phyloP scores from a whole-genome alignment of 2,329 filamentous ascomycete species.

The Aspergillus aculeatus region DNA sequence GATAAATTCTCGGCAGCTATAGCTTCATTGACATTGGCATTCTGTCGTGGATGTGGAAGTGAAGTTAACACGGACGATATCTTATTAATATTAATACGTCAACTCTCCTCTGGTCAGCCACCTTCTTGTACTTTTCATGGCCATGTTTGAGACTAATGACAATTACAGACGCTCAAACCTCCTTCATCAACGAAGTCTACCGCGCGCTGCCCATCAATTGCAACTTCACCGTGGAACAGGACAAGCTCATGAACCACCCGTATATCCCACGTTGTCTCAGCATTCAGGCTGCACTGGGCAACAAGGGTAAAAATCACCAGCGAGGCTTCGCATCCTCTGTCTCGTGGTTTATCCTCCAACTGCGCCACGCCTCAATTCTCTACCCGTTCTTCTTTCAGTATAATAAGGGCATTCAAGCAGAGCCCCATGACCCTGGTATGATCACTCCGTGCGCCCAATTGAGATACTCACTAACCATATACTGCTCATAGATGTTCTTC shows the following conservation, averaged over 20 bases:
- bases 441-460: neutral
- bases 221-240: slow-evolving; percentile 79
- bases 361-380: slow-evolving; percentile 66
- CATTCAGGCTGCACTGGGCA: slow-evolving; percentile 75
- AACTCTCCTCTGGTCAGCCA: slow-evolving; percentile 39
- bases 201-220: slow-evolving; percentile 69
- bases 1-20: slow-evolving; percentile 54
- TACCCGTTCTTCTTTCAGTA: slow-evolving; percentile 65
- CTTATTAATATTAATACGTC: slow-evolving; percentile 63
- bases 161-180: slow-evolving; percentile 56
- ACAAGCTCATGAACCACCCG: slow-evolving; percentile 70
- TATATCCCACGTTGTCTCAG: slow-evolving; percentile 74
- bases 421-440: slow-evolving; percentile 59
- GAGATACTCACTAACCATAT: neutral
- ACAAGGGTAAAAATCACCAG: slow-evolving; percentile 60
- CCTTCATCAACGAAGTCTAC: slow-evolving; percentile 67
- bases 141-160: slow-evolving; percentile 21
- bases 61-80: slow-evolving; percentile 67
- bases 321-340: slow-evolving; percentile 71
- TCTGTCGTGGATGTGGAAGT: slow-evolving; percentile 49
- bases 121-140: slow-evolving; percentile 34
- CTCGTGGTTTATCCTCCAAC: slow-evolving; percentile 70
- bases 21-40: slow-evolving; percentile 59
- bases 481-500: slow-evolving; percentile 61
- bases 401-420: slow-evolving; percentile 53